phyloP scores from a whole-genome alignment of 495 filamentous ascomycete species.

The Aspergillus carlsbadensis region DNA sequence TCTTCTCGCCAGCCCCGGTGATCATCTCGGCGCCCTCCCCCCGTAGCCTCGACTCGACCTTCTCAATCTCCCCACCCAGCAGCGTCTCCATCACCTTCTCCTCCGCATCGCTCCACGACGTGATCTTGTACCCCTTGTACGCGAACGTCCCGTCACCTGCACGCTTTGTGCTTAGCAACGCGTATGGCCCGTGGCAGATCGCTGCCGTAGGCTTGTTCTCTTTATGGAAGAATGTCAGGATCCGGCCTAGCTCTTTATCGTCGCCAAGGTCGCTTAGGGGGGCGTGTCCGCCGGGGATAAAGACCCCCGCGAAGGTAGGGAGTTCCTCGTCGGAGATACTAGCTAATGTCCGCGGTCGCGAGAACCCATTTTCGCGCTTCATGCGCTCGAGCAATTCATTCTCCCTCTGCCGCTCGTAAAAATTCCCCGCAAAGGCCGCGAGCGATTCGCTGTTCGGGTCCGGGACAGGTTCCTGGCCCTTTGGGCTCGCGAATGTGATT shows the following conservation, averaged over 20 bases:
- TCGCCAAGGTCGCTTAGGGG: slow-evolving; percentile 38
- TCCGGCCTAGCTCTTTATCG: slow-evolving; percentile 37
- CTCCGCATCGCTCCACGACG: slow-evolving; percentile 32
- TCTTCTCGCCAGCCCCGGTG: slow-evolving; percentile 24
- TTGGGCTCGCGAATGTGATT: slow-evolving; percentile 39
- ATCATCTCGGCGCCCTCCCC: slow-evolving; percentile 32
- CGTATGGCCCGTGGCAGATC: slow-evolving; percentile 46
- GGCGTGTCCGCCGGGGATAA: slow-evolving; percentile 44
- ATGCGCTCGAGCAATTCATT: slow-evolving; percentile 36
- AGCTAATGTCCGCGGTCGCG: neutral
- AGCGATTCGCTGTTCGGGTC: slow-evolving; percentile 39
- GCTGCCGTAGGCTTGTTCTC: slow-evolving; percentile 35
- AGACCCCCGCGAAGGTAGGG: slow-evolving; percentile 31
- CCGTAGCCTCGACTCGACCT: slow-evolving; percentile 26
- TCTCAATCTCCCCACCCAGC: slow-evolving; percentile 30
- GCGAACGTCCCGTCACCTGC: slow-evolving; percentile 32
- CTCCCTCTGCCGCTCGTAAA: slow-evolving; percentile 39
- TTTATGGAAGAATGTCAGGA: slow-evolving; percentile 35
- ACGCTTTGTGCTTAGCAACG: slow-evolving; percentile 35
- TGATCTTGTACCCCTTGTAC: slow-evolving; percentile 35
- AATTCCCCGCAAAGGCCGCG: slow-evolving; percentile 38
- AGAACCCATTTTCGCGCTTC: slow-evolving; percentile 34
- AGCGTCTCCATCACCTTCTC: slow-evolving; percentile 33
- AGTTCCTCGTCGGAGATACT: slow-evolving; percentile 27
- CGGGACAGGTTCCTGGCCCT: slow-evolving; percentile 31